phyloP scores from a whole-genome alignment of 129 eudicot species.

The Heracleum sosnowskyi region DNA sequence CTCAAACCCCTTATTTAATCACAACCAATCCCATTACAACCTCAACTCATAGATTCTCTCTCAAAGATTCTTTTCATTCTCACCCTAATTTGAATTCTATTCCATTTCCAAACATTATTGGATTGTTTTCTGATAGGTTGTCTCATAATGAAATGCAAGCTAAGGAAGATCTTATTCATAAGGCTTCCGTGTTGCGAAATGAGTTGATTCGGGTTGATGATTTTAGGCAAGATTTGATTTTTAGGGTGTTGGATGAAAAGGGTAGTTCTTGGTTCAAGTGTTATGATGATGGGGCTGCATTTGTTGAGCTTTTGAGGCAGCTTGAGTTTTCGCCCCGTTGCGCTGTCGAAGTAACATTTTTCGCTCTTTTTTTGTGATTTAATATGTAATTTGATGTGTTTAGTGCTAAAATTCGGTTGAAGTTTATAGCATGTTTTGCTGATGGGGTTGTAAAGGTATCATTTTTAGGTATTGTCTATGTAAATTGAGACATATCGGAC shows the following conservation, averaged over 20 bases:
- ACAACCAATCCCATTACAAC: background rate
- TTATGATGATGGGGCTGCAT: conserved; percentile 51
- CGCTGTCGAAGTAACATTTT: conserved; percentile 44
- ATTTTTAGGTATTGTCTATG: background rate
- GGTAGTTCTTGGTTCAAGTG: conserved; percentile 49
- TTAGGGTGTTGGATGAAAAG: conserved; percentile 46
- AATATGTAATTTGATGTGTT: background rate
- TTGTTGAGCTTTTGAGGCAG: conserved; percentile 52
- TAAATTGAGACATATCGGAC: background rate
- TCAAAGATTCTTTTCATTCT: conserved; percentile 1
- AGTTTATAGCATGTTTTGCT: background rate
- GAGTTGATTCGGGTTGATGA: conserved; percentile 26
- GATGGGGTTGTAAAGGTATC: background rate
- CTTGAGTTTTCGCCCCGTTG: conserved; percentile 32
- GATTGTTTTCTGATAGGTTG: conserved; percentile 37
- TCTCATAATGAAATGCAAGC: conserved; percentile 15
- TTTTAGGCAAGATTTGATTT: conserved; percentile 25
- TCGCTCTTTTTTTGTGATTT: background rate
- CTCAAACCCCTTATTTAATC: background rate
- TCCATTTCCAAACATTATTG: conserved; percentile 13
- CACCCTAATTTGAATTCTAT: background rate
- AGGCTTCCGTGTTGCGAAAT: conserved; percentile 41
- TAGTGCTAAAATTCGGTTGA: background rate
- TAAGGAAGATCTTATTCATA: conserved; percentile 24
- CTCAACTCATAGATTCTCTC: conserved; percentile 1